Conservation (phyloP, 345 rosid species). For the Acer negundo region DNA sequence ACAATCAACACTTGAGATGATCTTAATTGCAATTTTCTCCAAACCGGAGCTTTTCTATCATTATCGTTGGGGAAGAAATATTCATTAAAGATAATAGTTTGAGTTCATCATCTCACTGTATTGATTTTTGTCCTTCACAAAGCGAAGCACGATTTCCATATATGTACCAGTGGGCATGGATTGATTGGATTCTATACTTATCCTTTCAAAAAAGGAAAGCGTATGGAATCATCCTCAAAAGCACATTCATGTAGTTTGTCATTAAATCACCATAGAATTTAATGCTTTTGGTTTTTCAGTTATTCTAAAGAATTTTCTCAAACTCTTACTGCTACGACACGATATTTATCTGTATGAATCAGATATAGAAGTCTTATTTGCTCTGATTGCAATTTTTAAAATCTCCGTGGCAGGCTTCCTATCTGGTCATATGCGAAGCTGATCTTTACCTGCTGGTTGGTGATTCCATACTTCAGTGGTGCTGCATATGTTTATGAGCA, state of each 20-base stretch:
- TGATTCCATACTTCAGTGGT: constrained; percentile 90
- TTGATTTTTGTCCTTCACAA: not conserved
- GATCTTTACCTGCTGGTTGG: constrained; percentile 90
- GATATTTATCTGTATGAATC: not conserved
- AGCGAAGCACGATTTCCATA: not conserved
- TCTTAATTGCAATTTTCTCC: not conserved
- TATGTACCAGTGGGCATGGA: not conserved
- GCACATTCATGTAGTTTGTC: not conserved
- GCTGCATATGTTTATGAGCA: constrained; percentile 94
- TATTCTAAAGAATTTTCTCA: not conserved
- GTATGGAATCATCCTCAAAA: not conserved
- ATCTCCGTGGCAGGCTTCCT: constrained; percentile 66
- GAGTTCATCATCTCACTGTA: not conserved
- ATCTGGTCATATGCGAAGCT: constrained; percentile 85
- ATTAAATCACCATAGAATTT: not conserved
- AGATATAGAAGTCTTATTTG: not conserved
- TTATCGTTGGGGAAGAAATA: not conserved
- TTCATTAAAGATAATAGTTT: not conserved
- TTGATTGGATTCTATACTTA: not conserved
- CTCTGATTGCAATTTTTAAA: not conserved
- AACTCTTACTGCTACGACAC: not conserved
- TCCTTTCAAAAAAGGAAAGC: not conserved
- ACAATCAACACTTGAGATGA: not conserved
- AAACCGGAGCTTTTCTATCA: not conserved
- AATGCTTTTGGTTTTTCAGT: not conserved